These are phyloP conservation scores for Drechslera avenae DNA, from an alignment of 2,329 filamentous ascomycete species.

Conservation along the genomic window DNA sequence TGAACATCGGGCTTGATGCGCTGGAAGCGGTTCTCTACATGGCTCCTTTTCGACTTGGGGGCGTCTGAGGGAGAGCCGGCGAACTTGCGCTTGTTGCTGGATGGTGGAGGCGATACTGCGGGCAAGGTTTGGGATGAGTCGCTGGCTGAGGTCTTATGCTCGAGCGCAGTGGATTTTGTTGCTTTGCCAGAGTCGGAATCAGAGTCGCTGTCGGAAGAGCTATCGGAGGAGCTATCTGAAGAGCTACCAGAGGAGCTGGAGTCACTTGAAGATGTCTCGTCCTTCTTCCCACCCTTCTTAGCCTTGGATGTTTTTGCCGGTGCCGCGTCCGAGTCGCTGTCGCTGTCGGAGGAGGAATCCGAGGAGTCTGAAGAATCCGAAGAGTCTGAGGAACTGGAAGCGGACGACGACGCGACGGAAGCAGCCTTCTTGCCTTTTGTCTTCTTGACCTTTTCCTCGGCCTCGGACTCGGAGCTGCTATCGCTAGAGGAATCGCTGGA, in stretches of 20 bases:
- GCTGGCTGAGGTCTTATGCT: slow-evolving; percentile 54
- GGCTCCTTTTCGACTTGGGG: slow-evolving; percentile 42
- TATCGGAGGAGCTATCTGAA: slow-evolving; percentile 18
- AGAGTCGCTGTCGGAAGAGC: slow-evolving; percentile 30
- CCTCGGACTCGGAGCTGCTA: slow-evolving; percentile 33
- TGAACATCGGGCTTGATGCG: slow-evolving; percentile 72
- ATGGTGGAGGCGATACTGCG: slow-evolving; percentile 33
- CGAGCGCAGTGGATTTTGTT: slow-evolving; percentile 3
- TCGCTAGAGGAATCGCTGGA: slow-evolving; percentile 34
- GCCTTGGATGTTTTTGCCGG: slow-evolving; percentile 17
- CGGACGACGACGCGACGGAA: slow-evolving; percentile 37
- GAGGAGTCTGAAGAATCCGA: slow-evolving; percentile 29
- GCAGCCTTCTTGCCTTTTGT: slow-evolving; percentile 33
- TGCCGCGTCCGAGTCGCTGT: slow-evolving; percentile 19
- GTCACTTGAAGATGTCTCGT: slow-evolving; percentile 17
- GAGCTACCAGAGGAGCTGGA: slow-evolving; percentile 30
- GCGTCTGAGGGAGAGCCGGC: slow-evolving; percentile 38
- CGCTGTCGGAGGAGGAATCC: slow-evolving; percentile 15
- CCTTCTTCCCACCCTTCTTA: slow-evolving; percentile 25
- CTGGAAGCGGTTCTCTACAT: slow-evolving; percentile 67
- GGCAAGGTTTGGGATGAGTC: slow-evolving; percentile 48
- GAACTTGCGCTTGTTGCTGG: slow-evolving; percentile 51
- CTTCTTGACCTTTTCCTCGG: slow-evolving; percentile 26
- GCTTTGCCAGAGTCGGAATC: slow-evolving; percentile 22
- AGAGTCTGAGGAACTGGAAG: slow-evolving; percentile 33